phyloP scores from a whole-genome alignment of 768 basidiomycete species.

The Pleurotus eryngii region DNA sequence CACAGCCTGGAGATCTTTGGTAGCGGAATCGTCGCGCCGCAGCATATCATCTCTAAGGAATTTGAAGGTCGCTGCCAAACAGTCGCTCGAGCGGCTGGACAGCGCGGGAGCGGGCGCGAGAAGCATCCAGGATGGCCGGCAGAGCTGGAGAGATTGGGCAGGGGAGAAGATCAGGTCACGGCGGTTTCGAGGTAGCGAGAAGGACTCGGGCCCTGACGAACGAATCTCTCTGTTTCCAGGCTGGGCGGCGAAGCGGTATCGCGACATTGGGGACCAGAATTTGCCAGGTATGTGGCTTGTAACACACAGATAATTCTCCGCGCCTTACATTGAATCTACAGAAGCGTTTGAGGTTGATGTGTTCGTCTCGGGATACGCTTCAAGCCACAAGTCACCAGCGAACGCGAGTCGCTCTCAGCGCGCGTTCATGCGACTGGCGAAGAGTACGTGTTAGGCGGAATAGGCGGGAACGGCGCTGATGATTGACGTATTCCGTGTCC shows the following conservation, averaged over 20 bases:
- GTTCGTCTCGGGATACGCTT: constrained; percentile 75
- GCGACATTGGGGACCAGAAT: constrained; percentile 13
- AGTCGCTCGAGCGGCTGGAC: constrained; percentile 15
- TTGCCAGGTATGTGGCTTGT: constrained; percentile 23
- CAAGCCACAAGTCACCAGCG: constrained; percentile 55
- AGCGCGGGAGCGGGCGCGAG: constrained; percentile 18
- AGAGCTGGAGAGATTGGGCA: constrained; percentile 63
- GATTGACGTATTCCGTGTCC: neutral
- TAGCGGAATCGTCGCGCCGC: constrained; percentile 26
- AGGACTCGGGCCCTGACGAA: constrained; percentile 30
- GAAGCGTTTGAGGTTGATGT: constrained; percentile 69
- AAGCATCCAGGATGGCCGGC: constrained; percentile 16
- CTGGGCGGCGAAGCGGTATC: constrained; percentile 66
- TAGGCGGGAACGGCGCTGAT: neutral
- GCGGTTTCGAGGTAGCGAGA: constrained; percentile 13
- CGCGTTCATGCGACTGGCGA: constrained; percentile 74
- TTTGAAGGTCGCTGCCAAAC: constrained; percentile 46
- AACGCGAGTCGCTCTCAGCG: constrained; percentile 69
- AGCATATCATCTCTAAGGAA: constrained; percentile 19
- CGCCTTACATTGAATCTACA: constrained; percentile 12
- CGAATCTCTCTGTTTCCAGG: constrained; percentile 70
- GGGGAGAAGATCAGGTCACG: constrained; percentile 47
- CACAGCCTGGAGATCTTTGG: constrained; percentile 28
- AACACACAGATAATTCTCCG: neutral
- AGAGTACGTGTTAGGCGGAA: constrained; percentile 41